phyloP scores from a whole-genome alignment of 2,329 filamentous ascomycete species.

The Pestalotiopsis sp. region DNA sequence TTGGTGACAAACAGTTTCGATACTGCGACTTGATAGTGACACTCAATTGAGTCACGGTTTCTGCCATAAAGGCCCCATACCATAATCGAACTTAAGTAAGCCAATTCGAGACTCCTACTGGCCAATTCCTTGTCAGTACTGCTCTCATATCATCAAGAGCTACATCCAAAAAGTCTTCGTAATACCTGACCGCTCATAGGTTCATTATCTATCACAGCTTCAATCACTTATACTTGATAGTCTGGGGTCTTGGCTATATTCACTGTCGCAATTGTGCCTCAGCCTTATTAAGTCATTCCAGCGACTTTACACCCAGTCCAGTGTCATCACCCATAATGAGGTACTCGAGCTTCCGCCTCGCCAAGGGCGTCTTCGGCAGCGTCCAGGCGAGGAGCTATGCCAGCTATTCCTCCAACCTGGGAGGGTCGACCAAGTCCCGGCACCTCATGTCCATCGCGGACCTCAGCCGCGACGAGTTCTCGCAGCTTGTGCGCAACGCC shows the following conservation, averaged over 20 bases:
- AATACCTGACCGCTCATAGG: constrained; percentile 8
- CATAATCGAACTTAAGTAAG: background rate
- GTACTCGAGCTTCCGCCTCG: constrained; percentile 23
- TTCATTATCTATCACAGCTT: background rate
- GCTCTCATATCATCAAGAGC: background rate
- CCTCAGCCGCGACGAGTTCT: constrained; percentile 77
- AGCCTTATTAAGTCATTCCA: background rate
- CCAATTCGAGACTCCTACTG: background rate
- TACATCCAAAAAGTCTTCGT: background rate
- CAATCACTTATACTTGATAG: background rate
- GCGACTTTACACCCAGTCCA: background rate
- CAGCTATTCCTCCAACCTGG: constrained; percentile 31
- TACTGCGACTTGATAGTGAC: background rate
- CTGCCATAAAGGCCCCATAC: background rate
- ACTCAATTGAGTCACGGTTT: background rate
- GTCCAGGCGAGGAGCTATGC: constrained; percentile 44
- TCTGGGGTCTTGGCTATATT: background rate
- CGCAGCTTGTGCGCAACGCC: constrained; percentile 82
- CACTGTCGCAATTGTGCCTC: background rate
- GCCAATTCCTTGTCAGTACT: background rate
- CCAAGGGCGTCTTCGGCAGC: constrained; percentile 17
- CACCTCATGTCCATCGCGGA: constrained; percentile 93
- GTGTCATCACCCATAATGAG: constrained; percentile 25
- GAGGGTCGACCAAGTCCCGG: constrained; percentile 53
- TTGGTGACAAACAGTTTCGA: background rate